Evolutionary conservation across 768 basidiomycete species (phyloP).

Genomic region (Gymnopilus junonius): DNA sequence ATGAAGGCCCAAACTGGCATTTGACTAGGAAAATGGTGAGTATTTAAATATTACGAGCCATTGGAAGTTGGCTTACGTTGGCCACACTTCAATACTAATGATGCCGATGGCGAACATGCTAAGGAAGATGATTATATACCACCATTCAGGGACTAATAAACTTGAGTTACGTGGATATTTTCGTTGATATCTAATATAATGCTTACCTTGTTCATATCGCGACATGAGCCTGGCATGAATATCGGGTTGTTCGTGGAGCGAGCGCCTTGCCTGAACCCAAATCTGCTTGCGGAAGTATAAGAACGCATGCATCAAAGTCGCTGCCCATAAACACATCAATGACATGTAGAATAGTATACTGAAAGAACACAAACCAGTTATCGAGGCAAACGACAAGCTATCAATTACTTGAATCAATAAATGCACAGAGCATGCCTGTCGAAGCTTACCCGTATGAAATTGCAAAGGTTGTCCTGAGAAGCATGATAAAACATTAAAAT

Average conservation of each 20-base stretch:
- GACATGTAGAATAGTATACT: not conserved
- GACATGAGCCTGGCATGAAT: conserved; percentile 83
- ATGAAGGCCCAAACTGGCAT: conserved; percentile 53
- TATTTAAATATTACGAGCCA: conserved; percentile 11
- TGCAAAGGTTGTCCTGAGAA: conserved; percentile 60
- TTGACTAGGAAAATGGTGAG: conserved; percentile 42
- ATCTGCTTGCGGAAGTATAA: conserved; percentile 80
- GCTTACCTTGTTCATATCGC: conserved; percentile 54
- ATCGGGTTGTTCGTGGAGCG: conserved; percentile 78
- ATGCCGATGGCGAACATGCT: conserved; percentile 69
- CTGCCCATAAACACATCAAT: conserved; percentile 17
- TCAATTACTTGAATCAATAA: not conserved
- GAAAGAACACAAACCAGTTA: conserved; percentile 44
- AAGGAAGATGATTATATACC: conserved; percentile 71
- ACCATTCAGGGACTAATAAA: conserved; percentile 71
- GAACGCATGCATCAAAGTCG: conserved; percentile 68
- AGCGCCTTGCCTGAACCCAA: conserved; percentile 65
- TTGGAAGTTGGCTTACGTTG: conserved; percentile 45
- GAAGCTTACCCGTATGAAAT: conserved; percentile 61
- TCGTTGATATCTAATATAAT: not conserved
- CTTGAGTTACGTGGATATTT: not conserved
- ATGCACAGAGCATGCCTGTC: not conserved
- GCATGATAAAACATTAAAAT: not conserved
- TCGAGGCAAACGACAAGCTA: conserved; percentile 70
- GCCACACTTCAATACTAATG: conserved; percentile 71